phyloP scores from a whole-genome alignment of 2,329 filamentous ascomycete species.

The Penicillium hesseltinei region DNA sequence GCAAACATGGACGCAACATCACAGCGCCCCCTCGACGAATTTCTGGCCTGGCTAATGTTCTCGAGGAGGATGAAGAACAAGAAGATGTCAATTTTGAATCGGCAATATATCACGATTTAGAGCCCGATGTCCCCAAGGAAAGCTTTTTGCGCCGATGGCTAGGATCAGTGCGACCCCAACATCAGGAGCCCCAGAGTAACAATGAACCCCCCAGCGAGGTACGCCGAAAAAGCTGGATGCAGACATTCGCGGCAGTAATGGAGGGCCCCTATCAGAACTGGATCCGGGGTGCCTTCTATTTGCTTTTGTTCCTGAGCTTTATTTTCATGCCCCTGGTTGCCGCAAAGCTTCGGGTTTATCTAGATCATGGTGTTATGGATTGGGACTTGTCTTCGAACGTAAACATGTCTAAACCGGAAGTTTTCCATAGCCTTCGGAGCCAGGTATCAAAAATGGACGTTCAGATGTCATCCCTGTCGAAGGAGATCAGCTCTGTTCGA shows the following conservation, averaged over 20 bases:
- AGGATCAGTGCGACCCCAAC: neutral
- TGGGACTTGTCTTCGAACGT: slow-evolving; percentile 12
- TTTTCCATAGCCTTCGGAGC: slow-evolving; percentile 26
- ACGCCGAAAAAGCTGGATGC: neutral
- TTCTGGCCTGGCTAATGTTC: slow-evolving; percentile 31
- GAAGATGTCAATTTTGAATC: slow-evolving; percentile 12
- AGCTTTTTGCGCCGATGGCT: slow-evolving; percentile 9
- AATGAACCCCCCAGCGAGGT: neutral
- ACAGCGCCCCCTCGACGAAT: slow-evolving; percentile 37
- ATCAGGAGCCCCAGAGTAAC: neutral
- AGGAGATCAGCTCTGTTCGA: slow-evolving; percentile 27
- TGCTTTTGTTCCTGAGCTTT: slow-evolving; percentile 16
- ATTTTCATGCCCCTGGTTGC: slow-evolving; percentile 12
- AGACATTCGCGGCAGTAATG: neutral
- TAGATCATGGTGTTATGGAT: slow-evolving; percentile 5
- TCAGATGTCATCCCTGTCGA: slow-evolving; percentile 34
- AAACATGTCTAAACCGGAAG: slow-evolving; percentile 26
- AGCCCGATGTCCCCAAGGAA: neutral
- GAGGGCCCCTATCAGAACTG: slow-evolving; percentile 9
- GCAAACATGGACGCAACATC: slow-evolving; percentile 33
- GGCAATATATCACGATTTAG: neutral
- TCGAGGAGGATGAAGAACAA: slow-evolving; percentile 30
- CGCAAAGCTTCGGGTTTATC: slow-evolving; percentile 16
- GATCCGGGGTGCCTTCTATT: neutral
- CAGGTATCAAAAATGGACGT: slow-evolving; percentile 30